Conservation (phyloP, 306 rosid species). For the Comarum palustre region DNA sequence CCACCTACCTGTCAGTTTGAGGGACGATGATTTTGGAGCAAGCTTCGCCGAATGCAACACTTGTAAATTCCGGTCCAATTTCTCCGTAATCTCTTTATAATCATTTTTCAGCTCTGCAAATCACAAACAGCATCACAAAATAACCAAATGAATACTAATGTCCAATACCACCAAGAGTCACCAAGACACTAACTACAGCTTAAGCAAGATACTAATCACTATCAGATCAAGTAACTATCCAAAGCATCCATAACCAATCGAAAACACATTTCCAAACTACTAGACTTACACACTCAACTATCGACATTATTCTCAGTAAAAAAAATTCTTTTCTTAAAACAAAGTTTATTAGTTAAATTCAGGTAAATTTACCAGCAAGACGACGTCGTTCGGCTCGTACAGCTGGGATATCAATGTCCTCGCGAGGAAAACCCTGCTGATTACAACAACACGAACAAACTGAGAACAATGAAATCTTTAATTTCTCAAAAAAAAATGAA, state of each 20-base stretch:
- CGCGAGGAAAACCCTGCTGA: slow-evolving; percentile 83
- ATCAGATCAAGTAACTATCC: neutral
- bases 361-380: slow-evolving; percentile 48
- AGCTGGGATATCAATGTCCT: slow-evolving; percentile 69
- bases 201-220: neutral
- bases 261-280: neutral
- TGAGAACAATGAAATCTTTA: neutral
- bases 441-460: neutral
- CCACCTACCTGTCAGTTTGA: slow-evolving; percentile 48
- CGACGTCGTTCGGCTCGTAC: slow-evolving; percentile 70
- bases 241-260: neutral
- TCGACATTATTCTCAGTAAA: neutral
- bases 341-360: neutral
- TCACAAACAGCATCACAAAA: slow-evolving; percentile 1
- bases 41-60: slow-evolving; percentile 66
- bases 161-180: neutral
- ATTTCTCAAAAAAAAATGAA: neutral
- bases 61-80: slow-evolving; percentile 63
- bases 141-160: neutral
- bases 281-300: neutral
- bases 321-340: neutral
- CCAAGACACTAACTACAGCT: neutral
- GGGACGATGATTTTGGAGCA: slow-evolving; percentile 36
- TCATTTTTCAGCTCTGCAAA: slow-evolving; percentile 71
- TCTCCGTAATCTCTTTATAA: slow-evolving; percentile 62